phyloP scores from a whole-genome alignment of 768 basidiomycete species.

The Austroboletus eburneus region DNA sequence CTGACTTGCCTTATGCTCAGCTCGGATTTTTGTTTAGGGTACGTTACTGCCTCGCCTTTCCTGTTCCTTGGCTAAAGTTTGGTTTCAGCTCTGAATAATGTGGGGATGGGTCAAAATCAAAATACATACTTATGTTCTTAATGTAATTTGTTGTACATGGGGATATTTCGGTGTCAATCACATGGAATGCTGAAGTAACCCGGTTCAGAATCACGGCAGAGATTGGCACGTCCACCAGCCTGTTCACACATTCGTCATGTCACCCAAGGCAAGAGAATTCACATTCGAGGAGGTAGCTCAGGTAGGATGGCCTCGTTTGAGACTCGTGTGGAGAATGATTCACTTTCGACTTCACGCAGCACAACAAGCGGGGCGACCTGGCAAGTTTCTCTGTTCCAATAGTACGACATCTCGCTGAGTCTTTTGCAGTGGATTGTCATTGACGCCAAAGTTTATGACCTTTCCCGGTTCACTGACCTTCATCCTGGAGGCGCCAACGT shows the following conservation, averaged over 20 bases:
- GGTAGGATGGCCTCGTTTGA: slow-evolving; percentile 49
- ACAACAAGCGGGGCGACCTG: slow-evolving; percentile 82
- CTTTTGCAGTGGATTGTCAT: slow-evolving; percentile 68
- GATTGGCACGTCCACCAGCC: background rate
- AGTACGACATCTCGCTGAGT: slow-evolving; percentile 1
- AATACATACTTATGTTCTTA: no score
- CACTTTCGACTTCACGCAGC: no score
- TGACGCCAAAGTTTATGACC: slow-evolving; percentile 76
- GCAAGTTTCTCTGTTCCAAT: slow-evolving; percentile 37
- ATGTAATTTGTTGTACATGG: no score
- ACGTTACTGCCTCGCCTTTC: slow-evolving; percentile 11
- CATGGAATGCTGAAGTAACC: no score
- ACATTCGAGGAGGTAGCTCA: slow-evolving; percentile 61
- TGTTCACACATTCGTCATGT: slow-evolving; percentile 11
- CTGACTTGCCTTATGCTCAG: slow-evolving; percentile 19
- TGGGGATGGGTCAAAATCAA: no score
- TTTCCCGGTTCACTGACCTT: slow-evolving; percentile 75
- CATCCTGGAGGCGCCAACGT: slow-evolving; percentile 86
- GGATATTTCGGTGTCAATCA: no score
- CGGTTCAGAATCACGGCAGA: no score
- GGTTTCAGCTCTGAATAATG: slow-evolving; percentile 12
- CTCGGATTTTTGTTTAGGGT: slow-evolving; percentile 47
- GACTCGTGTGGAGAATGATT: no score
- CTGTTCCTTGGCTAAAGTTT: background rate
- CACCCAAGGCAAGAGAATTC: slow-evolving; percentile 33